These are phyloP conservation scores for Clitocybe nebularis DNA, from an alignment of 1,284 basidiomycete species.

Conservation along the genomic window DNA sequence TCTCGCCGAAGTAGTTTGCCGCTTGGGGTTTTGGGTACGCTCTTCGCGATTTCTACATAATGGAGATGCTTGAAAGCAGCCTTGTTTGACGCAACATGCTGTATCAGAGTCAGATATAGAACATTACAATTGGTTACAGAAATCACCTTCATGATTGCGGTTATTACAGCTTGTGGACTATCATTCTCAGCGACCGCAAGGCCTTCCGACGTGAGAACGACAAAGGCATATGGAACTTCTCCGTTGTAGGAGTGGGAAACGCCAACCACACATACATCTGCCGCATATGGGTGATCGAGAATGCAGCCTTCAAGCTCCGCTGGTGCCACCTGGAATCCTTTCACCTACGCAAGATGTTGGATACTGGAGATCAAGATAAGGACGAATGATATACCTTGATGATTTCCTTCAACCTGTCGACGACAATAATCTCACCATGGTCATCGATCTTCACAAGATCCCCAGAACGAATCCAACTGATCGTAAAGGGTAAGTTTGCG, in stretches of 20 bases:
- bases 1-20: slow-evolving; percentile 52
- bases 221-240: slow-evolving; percentile 65
- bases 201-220: slow-evolving; percentile 46
- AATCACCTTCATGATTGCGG: slow-evolving; percentile 46
- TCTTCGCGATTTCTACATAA: slow-evolving; percentile 59
- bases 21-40: slow-evolving; percentile 61
- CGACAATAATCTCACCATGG: slow-evolving; percentile 57
- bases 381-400: slow-evolving; percentile 37
- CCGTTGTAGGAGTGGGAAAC: slow-evolving; percentile 72
- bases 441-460: slow-evolving; percentile 59
- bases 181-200: slow-evolving; percentile 29
- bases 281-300: slow-evolving; percentile 64
- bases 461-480: slow-evolving; percentile 66
- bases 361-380: not conserved
- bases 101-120: not conserved
- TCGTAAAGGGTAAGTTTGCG: not conserved
- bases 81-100: slow-evolving; percentile 71
- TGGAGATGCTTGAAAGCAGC: slow-evolving; percentile 67
- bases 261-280: slow-evolving; percentile 75
- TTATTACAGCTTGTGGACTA: slow-evolving; percentile 26
- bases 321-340: slow-evolving; percentile 65
- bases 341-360: slow-evolving; percentile 34
- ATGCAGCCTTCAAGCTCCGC: slow-evolving; percentile 73
- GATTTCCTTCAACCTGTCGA: slow-evolving; percentile 70
- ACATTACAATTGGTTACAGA: not conserved